Evolutionary conservation across 2,329 filamentous ascomycete genomes (phyloP).

Genomic region (Fusarium pseudocircinatum): DNA sequence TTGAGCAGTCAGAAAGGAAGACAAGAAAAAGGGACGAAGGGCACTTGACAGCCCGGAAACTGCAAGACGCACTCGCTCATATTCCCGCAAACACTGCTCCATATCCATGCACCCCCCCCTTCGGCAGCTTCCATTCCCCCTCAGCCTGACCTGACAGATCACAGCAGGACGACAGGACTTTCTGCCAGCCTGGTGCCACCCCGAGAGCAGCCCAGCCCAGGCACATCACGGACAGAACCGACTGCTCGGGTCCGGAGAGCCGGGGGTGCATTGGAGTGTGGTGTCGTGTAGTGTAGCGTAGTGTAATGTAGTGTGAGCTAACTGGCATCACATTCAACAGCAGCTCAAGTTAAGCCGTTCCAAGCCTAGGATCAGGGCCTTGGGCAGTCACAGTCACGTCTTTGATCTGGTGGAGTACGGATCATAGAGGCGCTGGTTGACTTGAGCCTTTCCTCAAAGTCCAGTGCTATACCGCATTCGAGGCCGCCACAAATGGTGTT

Average conservation of each 20-base stretch:
- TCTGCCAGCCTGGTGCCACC: conserved; percentile 13
- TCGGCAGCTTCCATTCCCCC: background rate
- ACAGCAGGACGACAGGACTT: background rate
- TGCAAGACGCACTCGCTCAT: background rate
- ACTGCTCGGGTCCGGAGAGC: conserved; percentile 42
- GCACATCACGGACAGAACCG: conserved; percentile 31
- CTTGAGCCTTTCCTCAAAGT: background rate
- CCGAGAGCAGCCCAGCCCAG: conserved; percentile 13
- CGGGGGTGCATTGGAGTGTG: conserved; percentile 8
- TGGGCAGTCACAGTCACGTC: background rate
- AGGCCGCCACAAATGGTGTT: conserved; percentile 19
- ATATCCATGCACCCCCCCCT: background rate
- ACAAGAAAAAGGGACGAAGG: background rate
- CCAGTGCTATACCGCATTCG: conserved; percentile 19
- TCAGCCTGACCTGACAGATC: background rate
- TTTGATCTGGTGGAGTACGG: background rate
- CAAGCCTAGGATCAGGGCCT: conserved; percentile 16
- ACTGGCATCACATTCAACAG: background rate
- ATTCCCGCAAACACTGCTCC: background rate
- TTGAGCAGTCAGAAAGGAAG: background rate
- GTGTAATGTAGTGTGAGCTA: background rate
- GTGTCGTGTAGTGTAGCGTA: background rate
- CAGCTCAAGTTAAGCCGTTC: conserved; percentile 28
- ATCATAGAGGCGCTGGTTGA: background rate
- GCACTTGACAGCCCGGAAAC: background rate